Percentiles rank a stretch among this genome's conserved stretches.
These are phyloP conservation scores for Rubus idaeus DNA, from an alignment of 306 rosid genomes.

Conservation along the genomic window DNA sequence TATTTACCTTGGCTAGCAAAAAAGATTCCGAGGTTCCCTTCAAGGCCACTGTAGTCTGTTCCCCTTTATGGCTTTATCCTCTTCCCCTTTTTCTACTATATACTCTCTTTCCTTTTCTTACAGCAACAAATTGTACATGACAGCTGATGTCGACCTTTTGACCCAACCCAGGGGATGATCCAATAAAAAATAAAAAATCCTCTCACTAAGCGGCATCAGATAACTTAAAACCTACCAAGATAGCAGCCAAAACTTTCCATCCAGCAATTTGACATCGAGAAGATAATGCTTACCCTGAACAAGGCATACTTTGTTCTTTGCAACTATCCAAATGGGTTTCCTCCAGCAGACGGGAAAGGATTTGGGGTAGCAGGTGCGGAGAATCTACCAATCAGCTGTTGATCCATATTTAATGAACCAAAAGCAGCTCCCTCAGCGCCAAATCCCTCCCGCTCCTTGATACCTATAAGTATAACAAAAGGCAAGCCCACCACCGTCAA, in stretches of 20 bases:
- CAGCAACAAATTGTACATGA: constrained; percentile 47
- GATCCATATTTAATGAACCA: constrained; percentile 57
- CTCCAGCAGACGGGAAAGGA: constrained; percentile 53
- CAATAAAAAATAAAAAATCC: constrained; percentile 26
- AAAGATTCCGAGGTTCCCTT: constrained; percentile 14
- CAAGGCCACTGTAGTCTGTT: constrained; percentile 18
- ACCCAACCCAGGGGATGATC: constrained; percentile 26
- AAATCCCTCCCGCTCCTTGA: constrained; percentile 52
- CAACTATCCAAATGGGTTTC: constrained; percentile 83
- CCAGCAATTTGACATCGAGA: constrained; percentile 47
- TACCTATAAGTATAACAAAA: constrained; percentile 45
- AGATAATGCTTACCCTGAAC: constrained; percentile 45
- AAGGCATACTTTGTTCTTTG: constrained; percentile 15
- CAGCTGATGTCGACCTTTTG: constrained; percentile 29
- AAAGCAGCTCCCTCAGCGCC: constrained; percentile 47
- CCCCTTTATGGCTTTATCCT: constrained; percentile 19
- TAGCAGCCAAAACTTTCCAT: constrained; percentile 45
- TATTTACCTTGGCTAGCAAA: constrained; percentile 30
- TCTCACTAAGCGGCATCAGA: constrained; percentile 30
- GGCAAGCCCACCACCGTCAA: neutral
- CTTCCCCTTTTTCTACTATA: constrained; percentile 29
- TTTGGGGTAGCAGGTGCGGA: constrained; percentile 54
- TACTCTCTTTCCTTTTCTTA: constrained; percentile 35
- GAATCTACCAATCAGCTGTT: constrained; percentile 48
- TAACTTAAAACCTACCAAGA: constrained; percentile 20